Base-by-base conservation (phyloP, 768 basidiomycete species). In the Rhodocollybia butyracea region DNA sequence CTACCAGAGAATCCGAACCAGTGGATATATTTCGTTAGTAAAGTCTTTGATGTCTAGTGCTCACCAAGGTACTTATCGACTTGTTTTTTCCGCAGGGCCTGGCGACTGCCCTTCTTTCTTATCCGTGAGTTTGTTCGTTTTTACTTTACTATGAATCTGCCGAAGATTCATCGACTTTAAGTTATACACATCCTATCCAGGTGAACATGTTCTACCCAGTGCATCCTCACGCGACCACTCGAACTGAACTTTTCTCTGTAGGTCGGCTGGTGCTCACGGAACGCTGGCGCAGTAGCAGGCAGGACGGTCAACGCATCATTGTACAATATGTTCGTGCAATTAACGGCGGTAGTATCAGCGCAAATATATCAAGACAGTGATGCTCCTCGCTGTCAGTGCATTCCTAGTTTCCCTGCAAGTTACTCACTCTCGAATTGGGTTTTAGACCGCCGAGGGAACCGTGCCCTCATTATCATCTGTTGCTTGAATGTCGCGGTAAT, bases 341-440 rank as follows among this genome's bases (percentile, higher is more conserved):
- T 73, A 0, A 68, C 69, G 29, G 54, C 29, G 29, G 69, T 84
- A 46, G 68, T 86, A 17, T 59, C 78, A 5, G 65, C 78, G 5
- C 78, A 87, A 52, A 77, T 88, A 24, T 87, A 88, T 61, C 76
- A 79, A 2, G 61, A 71, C 21, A 79, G 80, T 56, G 84, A 86
- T 61, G 79, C 80, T 0, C 83, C 84, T 1, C 67, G 70, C 58
- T 86, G 82, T 82, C 61, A 54, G 75, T 64, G 26, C 19, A n/a
- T n/a, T n/a, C n/a, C n/a, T n/a, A n/a, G n/a, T n/a, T n/a, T n/a
- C n/a, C n/a, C n/a, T 46, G 29, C 24, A 17, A 34, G 43, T 29
- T 50, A 34, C 24, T 53, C 21, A n/a, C 38, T 24, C 15, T 3
- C 19, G 46, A 5, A 34, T 55, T 39, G 5, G 46, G 8, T 13